Percentiles rank a stretch among this genome's conserved stretches.
Evolutionary conservation across 306 rosid genomes (phyloP).

Genomic region (Amphicarpaea edgeworthii): DNA sequence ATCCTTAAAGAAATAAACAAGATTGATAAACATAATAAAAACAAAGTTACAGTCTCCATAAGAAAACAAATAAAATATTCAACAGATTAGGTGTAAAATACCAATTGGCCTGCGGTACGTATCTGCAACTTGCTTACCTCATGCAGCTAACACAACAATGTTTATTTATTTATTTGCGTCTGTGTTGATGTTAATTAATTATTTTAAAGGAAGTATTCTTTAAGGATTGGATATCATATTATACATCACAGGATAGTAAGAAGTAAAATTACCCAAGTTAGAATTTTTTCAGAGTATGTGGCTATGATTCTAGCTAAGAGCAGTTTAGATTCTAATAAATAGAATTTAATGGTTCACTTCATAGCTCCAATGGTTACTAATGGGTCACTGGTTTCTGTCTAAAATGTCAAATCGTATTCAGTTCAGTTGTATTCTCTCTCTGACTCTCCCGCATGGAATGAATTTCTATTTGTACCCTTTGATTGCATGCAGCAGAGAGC

Average conservation of each 20-base stretch:
- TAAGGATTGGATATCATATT: background rate
- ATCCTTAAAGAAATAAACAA: background rate
- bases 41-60: background rate
- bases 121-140: background rate
- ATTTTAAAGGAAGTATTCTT: background rate
- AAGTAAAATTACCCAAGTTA: too few species aligned
- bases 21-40: background rate
- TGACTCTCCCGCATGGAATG: too few species aligned
- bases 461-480: too few species aligned
- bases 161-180: background rate
- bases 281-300: too few species aligned
- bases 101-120: background rate
- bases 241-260: background rate
- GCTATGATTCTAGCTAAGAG: too few species aligned
- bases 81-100: background rate
- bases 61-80: background rate
- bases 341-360: too few species aligned
- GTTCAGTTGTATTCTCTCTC: too few species aligned
- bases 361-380: too few species aligned
- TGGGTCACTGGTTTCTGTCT: too few species aligned
- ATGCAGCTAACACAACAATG: background rate
- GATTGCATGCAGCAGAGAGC: too few species aligned
- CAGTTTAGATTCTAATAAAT: too few species aligned
- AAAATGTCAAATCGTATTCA: too few species aligned
- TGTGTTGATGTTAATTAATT: background rate